phyloP scores from a whole-genome alignment of 257 asterid species.

The Solanum appendiculatum region DNA sequence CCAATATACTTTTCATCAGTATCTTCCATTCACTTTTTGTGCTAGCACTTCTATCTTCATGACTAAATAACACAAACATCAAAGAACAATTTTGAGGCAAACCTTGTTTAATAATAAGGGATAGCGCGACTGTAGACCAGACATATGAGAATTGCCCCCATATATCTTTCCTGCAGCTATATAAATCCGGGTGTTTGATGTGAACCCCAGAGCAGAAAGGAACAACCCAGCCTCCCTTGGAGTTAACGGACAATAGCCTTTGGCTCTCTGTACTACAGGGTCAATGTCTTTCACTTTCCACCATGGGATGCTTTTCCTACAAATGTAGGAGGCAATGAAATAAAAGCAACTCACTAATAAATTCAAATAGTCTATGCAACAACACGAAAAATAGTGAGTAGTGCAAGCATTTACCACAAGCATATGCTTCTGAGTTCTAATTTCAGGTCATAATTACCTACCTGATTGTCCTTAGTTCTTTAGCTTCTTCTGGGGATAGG shows the following conservation, averaged over 20 bases:
- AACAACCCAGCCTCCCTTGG: slow-evolving; percentile 82
- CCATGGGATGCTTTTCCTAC: slow-evolving; percentile 75
- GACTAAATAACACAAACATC: neutral
- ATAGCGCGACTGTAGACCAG: slow-evolving; percentile 41
- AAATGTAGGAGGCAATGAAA: neutral
- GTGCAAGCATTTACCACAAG: neutral
- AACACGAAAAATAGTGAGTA: neutral
- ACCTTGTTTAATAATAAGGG: slow-evolving; percentile 86
- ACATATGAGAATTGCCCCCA: slow-evolving; percentile 71
- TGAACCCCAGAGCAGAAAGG: slow-evolving; percentile 73
- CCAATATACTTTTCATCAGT: too few species aligned
- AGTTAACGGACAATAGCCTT: slow-evolving; percentile 79
- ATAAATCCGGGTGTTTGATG: slow-evolving; percentile 64
- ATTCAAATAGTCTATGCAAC: neutral
- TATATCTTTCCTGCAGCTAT: slow-evolving; percentile 89
- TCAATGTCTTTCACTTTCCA: slow-evolving; percentile 95
- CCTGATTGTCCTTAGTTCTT: slow-evolving; percentile 78
- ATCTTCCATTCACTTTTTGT: too few species aligned
- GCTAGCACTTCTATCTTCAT: too few species aligned
- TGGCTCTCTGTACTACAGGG: slow-evolving; percentile 71
- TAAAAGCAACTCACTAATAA: neutral
- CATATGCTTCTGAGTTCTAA: neutral
- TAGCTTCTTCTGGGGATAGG: slow-evolving; percentile 71
- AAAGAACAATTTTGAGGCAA: neutral
- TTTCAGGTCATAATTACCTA: slow-evolving; percentile 2